Base-by-base conservation (phyloP, 345 rosid genomes). In the Limnanthes douglasii region DNA sequence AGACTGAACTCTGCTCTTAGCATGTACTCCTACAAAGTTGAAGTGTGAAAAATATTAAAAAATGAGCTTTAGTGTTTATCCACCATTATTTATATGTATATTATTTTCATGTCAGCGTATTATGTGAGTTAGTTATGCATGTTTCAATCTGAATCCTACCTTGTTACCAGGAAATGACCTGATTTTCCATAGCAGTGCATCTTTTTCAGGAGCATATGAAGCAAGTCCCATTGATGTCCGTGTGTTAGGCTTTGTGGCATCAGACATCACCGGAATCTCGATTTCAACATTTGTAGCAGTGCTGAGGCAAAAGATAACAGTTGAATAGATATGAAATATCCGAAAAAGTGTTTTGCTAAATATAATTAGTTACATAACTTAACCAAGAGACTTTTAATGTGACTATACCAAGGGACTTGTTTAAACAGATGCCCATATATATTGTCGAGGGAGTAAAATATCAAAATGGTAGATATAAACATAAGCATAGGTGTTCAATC, bases 171-270 rank as follows among this genome's bases (percentile, higher is more conserved):
- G 77, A 64, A 75, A 75, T 22, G 86, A 75, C 61, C 64, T 73
- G 45, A 72, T 80, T 65, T 75, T 79, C 93, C 93, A 79, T 43
- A 72, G 28, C 3, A 80, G 50, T 7, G 86, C 75, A 48, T 75
- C 93, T 37, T 51, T 64, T 68, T 75, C 93, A 20, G 93, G 86
- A 4, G 70, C 77, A 54, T 75, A 83, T 13, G 93, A 20, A 1
- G 97, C 95, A 47, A 93, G 83, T 14, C 97, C 97, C 75, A 88
- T 75, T 30, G 90, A 79, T 34, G 97, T 88, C 45, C 95, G 69
- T 15, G 83, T 59, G 37, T 69, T 73, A 42, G 93, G 95, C 66
- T 77, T 88, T 16, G 95, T 72, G 56, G 90, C 86, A 69, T 88
- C 95, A 30, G 70, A 51, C 50, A 59, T 82, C 48, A 75, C 86